Conservation (phyloP, 768 basidiomycete species). For the Amanita thiersii region DNA sequence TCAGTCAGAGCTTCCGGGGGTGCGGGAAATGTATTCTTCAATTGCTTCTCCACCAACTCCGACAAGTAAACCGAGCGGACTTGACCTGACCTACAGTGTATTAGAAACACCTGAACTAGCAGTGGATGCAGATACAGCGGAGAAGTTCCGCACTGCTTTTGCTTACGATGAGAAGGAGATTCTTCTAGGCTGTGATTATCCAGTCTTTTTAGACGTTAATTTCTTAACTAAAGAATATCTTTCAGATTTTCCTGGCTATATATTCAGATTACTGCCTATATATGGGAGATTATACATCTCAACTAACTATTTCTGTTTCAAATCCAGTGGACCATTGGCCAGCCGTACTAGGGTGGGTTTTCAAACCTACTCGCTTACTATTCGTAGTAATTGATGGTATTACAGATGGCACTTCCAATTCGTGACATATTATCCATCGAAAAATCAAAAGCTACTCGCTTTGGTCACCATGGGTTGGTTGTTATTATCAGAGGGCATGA, state of each 20-base stretch:
- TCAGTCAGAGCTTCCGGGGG: constrained; percentile 24
- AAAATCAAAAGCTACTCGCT: constrained; percentile 79
- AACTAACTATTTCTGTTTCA: constrained; percentile 92
- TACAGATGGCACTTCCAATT: constrained; percentile 91
- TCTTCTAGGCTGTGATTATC: constrained; percentile 72
- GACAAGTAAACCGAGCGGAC: constrained; percentile 27
- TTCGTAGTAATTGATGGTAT: constrained; percentile 5
- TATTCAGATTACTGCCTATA: constrained; percentile 85
- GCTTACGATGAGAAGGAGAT: constrained; percentile 85
- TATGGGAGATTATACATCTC: constrained; percentile 87
- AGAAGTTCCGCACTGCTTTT: constrained; percentile 77
- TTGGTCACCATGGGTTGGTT: constrained; percentile 84
- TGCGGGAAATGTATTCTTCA: constrained; percentile 58
- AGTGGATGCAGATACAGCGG: constrained; percentile 53
- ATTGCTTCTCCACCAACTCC: constrained; percentile 20
- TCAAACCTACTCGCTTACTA: neutral
- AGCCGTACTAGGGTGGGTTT: constrained; percentile 70
- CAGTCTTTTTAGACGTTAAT: neutral
- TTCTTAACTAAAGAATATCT: constrained; percentile 9
- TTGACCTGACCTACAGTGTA: constrained; percentile 72
- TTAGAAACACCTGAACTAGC: constrained; percentile 63
- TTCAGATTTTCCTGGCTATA: constrained; percentile 84
- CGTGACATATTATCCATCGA: constrained; percentile 81
- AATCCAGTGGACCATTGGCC: constrained; percentile 74
- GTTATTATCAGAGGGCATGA: constrained; percentile 94